Percentiles rank a stretch among this genome's conserved stretches.
These are phyloP conservation scores for Poteriospumella lacustris DNA, from an alignment of 108 stramenopile species.

Conservation along the genomic window DNA sequence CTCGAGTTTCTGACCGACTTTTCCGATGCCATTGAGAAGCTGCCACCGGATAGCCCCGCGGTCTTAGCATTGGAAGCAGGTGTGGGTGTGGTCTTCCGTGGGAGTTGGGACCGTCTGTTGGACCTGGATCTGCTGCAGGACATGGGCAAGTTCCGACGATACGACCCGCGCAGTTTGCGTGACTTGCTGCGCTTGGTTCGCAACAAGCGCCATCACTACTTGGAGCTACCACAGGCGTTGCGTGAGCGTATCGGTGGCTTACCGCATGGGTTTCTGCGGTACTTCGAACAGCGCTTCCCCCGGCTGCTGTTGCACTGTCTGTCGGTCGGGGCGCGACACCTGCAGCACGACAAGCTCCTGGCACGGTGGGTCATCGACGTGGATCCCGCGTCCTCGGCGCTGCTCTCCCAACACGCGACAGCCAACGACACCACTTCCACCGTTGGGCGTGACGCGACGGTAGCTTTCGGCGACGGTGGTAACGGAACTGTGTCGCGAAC, in stretches of 20 bases:
- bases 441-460: too few relatives aligned
- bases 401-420: too few relatives aligned
- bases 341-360: conserved; percentile 33
- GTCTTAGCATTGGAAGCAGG: conserved; percentile 67
- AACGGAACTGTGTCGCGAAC: too few relatives aligned
- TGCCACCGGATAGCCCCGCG: conserved; percentile 23
- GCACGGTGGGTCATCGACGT: background rate
- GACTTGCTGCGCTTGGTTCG: conserved; percentile 81
- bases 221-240: conserved; percentile 69
- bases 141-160: conserved; percentile 72
- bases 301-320: conserved; percentile 81
- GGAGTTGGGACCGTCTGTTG: conserved; percentile 72
- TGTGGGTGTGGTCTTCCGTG: conserved; percentile 71
- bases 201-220: conserved; percentile 89
- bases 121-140: conserved; percentile 70
- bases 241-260: conserved; percentile 42
- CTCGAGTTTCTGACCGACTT: conserved; percentile 80
- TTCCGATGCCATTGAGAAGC: conserved; percentile 76
- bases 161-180: conserved; percentile 77
- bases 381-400: too few relatives aligned
- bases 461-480: too few relatives aligned
- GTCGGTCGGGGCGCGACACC: conserved; percentile 47
- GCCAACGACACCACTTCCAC: too few relatives aligned
- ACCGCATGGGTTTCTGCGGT: conserved; percentile 36
- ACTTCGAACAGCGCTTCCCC: conserved; percentile 74